Evolutionary conservation across 768 basidiomycete species (phyloP).

Genomic region (Naganishia onofrii): DNA sequence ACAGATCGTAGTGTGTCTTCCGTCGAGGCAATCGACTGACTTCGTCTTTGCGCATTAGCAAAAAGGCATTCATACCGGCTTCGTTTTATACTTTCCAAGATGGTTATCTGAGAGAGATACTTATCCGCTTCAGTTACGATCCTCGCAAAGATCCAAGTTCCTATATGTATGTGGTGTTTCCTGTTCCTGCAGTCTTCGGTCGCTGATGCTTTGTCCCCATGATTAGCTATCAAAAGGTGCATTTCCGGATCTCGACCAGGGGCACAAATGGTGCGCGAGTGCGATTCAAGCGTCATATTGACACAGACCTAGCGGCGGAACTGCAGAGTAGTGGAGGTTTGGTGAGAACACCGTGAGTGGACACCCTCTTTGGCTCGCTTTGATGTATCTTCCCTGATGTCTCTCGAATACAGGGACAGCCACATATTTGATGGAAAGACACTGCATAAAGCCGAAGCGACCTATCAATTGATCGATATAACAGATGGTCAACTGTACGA

Average conservation of each 20-base stretch:
- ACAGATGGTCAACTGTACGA: constrained; percentile 74
- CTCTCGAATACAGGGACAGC: constrained; percentile 50
- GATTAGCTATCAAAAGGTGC: constrained; percentile 80
- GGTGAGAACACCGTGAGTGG: not conserved
- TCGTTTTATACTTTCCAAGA: constrained; percentile 87
- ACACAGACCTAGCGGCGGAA: constrained; percentile 14
- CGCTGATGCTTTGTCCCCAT: not conserved
- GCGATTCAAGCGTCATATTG: constrained; percentile 13
- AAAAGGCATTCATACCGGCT: constrained; percentile 74
- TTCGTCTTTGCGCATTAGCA: constrained; percentile 56
- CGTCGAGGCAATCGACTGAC: not conserved
- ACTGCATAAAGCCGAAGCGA: constrained; percentile 77
- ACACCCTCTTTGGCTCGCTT: not conserved
- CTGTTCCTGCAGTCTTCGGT: not conserved
- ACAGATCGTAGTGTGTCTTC: not conserved
- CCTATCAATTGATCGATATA: constrained; percentile 93
- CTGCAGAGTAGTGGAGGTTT: not conserved
- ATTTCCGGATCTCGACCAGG: constrained; percentile 59
- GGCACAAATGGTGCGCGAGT: not conserved
- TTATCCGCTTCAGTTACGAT: constrained; percentile 83
- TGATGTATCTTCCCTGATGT: not conserved
- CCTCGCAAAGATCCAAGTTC: constrained; percentile 71
- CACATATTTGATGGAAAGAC: constrained; percentile 87
- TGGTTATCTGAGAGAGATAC: constrained; percentile 88
- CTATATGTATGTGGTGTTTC: constrained; percentile 63